Conservation (phyloP, 2,329 filamentous ascomycete species). For the Fusarium annulatum region DNA sequence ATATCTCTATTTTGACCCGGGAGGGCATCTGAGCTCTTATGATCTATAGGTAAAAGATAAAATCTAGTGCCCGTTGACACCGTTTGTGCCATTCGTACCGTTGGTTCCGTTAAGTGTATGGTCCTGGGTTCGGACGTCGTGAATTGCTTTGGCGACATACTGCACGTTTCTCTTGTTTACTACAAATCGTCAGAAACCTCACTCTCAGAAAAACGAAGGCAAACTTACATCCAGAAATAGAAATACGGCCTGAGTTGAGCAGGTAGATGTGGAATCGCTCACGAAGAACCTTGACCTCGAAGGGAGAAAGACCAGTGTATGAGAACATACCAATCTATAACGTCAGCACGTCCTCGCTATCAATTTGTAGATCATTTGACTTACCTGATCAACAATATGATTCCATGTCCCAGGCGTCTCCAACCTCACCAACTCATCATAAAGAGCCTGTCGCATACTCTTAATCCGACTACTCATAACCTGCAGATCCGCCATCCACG, state of each 20-base stretch:
- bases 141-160: slow-evolving; percentile 89
- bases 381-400: slow-evolving; percentile 83
- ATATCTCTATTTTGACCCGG: background rate
- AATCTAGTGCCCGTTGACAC: slow-evolving; percentile 9
- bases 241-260: slow-evolving; percentile 44
- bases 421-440: slow-evolving; percentile 83
- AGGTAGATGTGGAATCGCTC: slow-evolving; percentile 82
- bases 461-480: slow-evolving; percentile 97
- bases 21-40: background rate
- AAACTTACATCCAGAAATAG: slow-evolving; percentile 35
- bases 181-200: slow-evolving; percentile 65
- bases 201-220: slow-evolving; percentile 56
- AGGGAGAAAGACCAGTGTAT: slow-evolving; percentile 81
- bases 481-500: slow-evolving; percentile 91
- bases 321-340: slow-evolving; percentile 96
- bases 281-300: slow-evolving; percentile 76
- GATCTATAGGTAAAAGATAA: background rate
- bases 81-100: slow-evolving; percentile 17
- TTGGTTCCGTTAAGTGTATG: slow-evolving; percentile 7
- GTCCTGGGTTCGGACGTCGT: slow-evolving; percentile 66
- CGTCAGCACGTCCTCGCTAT: background rate
- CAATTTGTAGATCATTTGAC: accelerated
- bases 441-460: slow-evolving; percentile 83
- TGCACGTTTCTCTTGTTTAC: slow-evolving; percentile 73
- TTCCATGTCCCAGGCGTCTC: slow-evolving; percentile 91